Evolutionary conservation across 192 early-diverging fungal genomes (phyloP), one percentile per base, ranked within the genome.

Genomic region (Coemansia furcata): DNA sequence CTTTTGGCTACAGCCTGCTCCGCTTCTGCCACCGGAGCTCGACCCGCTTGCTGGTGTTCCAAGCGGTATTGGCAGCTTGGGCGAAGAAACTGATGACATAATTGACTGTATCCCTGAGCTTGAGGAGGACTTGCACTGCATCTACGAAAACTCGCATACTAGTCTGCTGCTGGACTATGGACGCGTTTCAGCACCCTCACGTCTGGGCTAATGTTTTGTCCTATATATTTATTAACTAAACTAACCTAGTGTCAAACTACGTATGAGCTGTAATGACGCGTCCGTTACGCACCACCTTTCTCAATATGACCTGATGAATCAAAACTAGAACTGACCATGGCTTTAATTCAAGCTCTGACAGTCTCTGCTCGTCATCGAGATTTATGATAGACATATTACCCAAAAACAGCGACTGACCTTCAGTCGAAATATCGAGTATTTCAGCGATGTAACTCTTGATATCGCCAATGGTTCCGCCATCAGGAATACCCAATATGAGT

Each of bases 101-200:
- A 62, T 78, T 15, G 82, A 84, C 21, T 72, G 63, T 39, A 88
- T 91, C 63, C 87, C 88, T 0, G 90, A 91, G 67, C 88, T 89
- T 52, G 90, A 91, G 15, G 81, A 84, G 21, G 85, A 87, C 64
- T 83, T 90, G 30, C 82, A 89, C 60, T 82, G 85, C 46, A 76
- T 91, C 50, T 91, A 88, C 58, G 86, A 87, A 58, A 86, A 87
- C 60, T 78, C 89, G 30, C 81, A 84, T 17, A 90, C 88, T 26
- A 89, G 88, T 36, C 60, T 91, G 65, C 66, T 90, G 14, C 74
- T 91, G 68, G 89, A 91, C 74, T 88, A 90, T 78, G 80, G 84
- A 1, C 78, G 88, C 3, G 89, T 87, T 30, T 77, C 84, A 8
- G 85, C 90, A 7, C 87, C 90, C 19, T 85, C 85, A 0, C 74